These are phyloP conservation scores for Pholiota molesta DNA, from an alignment of 768 basidiomycete species.

Conservation along the genomic window DNA sequence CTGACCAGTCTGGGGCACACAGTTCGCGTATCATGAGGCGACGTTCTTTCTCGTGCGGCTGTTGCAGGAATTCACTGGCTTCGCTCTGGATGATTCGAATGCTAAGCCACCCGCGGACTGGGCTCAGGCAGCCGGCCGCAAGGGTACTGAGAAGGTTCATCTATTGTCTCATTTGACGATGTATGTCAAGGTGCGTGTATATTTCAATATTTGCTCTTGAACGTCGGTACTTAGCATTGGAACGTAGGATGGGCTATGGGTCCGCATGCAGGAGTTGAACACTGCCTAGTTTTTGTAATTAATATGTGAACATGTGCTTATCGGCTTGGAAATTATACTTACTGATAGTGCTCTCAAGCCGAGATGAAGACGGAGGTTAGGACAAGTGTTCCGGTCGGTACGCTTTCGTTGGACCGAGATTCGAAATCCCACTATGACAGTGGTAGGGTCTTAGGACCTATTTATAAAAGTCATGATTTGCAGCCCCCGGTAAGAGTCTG, in stretches of 20 bases:
- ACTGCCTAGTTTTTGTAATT: neutral
- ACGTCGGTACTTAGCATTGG: conserved; percentile 9
- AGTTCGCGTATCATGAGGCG: conserved; percentile 55
- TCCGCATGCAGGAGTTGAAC: conserved; percentile 25
- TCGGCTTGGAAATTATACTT: too few relatives aligned
- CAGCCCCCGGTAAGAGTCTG: too few relatives aligned
- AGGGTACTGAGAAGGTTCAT: conserved; percentile 42
- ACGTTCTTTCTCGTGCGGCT: conserved; percentile 58
- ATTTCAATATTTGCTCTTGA: conserved; percentile 8
- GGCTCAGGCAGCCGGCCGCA: conserved; percentile 35
- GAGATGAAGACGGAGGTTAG: too few relatives aligned
- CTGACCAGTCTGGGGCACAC: neutral
- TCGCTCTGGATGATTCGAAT: conserved; percentile 40
- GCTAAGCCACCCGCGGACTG: conserved; percentile 47
- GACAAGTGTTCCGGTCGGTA: too few relatives aligned
- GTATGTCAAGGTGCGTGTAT: conserved; percentile 33
- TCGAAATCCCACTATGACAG: too few relatives aligned
- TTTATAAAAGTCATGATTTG: too few relatives aligned
- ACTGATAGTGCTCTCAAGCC: too few relatives aligned
- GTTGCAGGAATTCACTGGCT: conserved; percentile 47
- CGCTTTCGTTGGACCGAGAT: too few relatives aligned
- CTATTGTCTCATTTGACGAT: conserved; percentile 45
- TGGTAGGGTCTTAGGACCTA: too few relatives aligned
- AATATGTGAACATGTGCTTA: too few relatives aligned
- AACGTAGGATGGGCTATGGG: conserved; percentile 32